These are phyloP conservation scores for Polytolypa hystricis DNA, from an alignment of 2,329 filamentous ascomycete genomes.

Conservation along the genomic window DNA sequence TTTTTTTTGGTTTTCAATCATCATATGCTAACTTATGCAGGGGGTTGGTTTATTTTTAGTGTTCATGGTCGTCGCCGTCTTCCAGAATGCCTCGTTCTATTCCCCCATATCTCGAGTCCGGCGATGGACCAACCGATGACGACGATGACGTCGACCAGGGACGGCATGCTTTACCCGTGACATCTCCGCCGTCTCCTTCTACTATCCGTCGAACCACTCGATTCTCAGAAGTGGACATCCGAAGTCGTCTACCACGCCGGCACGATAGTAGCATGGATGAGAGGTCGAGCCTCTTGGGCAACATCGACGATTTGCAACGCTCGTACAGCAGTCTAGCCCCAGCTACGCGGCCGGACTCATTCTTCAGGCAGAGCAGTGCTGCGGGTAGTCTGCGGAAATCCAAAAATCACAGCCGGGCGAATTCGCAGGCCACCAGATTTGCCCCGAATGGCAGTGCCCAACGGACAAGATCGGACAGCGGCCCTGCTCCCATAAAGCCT, in stretches of 20 bases:
- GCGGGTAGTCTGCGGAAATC: slow-evolving; percentile 28
- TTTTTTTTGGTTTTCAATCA: too few relatives aligned
- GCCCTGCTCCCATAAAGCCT: slow-evolving; percentile 39
- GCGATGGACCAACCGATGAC: background rate
- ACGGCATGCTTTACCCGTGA: slow-evolving; percentile 9
- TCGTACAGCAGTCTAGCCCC: slow-evolving; percentile 28
- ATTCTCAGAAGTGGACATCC: slow-evolving; percentile 11
- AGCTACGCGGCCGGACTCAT: slow-evolving; percentile 21
- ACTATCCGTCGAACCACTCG: slow-evolving; percentile 7
- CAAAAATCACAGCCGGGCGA: slow-evolving; percentile 38
- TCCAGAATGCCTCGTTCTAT: slow-evolving; percentile 8
- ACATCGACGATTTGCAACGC: slow-evolving; percentile 14
- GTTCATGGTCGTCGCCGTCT: background rate
- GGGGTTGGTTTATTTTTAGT: background rate
- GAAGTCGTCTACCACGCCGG: slow-evolving; percentile 8
- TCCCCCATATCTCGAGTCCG: background rate
- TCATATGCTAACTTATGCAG: slow-evolving; percentile 1
- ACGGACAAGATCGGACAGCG: slow-evolving; percentile 48
- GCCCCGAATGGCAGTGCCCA: slow-evolving; percentile 54
- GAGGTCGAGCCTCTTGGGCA: slow-evolving; percentile 25
- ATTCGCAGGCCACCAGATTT: slow-evolving; percentile 44
- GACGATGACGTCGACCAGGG: slow-evolving; percentile 5
- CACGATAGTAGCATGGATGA: slow-evolving; percentile 17
- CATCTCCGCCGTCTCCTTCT: slow-evolving; percentile 11
- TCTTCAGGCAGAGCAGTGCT: slow-evolving; percentile 24